phyloP scores from a whole-genome alignment of 495 filamentous ascomycete species.

The Hyaloscypha hepaticicola region DNA sequence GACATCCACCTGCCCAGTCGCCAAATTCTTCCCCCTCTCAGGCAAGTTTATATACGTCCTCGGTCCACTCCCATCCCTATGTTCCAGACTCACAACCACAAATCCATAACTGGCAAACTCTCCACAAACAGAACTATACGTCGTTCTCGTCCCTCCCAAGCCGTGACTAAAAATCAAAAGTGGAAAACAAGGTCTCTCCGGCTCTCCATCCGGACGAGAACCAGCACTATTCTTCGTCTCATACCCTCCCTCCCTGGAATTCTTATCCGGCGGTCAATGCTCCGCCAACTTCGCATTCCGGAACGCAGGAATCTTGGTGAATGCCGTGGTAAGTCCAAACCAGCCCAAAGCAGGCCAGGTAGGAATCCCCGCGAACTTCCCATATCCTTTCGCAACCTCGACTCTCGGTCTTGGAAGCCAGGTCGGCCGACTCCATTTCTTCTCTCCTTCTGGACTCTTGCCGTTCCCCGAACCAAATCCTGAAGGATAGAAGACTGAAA shows the following conservation, averaged over 20 bases:
- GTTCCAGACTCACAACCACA: constrained; percentile 70
- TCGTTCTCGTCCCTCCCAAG: constrained; percentile 66
- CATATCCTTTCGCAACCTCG: constrained; percentile 51
- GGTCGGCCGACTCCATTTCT: constrained; percentile 45
- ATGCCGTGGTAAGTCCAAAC: constrained; percentile 50
- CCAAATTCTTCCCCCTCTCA: constrained; percentile 35
- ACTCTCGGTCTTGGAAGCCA: constrained; percentile 53
- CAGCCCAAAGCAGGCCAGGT: constrained; percentile 42
- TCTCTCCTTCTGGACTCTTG: constrained; percentile 27
- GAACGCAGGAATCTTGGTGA: constrained; percentile 57
- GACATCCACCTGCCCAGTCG: constrained; percentile 30
- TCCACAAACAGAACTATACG: constrained; percentile 68
- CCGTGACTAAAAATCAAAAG: constrained; percentile 79
- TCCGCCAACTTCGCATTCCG: constrained; percentile 47
- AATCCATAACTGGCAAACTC: constrained; percentile 71
- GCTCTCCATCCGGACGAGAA: constrained; percentile 30
- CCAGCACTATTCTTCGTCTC: constrained; percentile 18
- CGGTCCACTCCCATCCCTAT: constrained; percentile 69
- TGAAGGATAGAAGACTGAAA: constrained; percentile 66
- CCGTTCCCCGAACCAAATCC: constrained; percentile 31
- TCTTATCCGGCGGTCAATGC: constrained; percentile 26
- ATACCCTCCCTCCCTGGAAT: constrained; percentile 20
- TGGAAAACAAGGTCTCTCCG: constrained; percentile 54
- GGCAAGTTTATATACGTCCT: constrained; percentile 54
- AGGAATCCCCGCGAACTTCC: constrained; percentile 48